Evolutionary conservation across 2,329 filamentous ascomycete species (phyloP), one percentile per base, ranked within the genome.

Genomic region (Aspergillus calidoustus): DNA sequence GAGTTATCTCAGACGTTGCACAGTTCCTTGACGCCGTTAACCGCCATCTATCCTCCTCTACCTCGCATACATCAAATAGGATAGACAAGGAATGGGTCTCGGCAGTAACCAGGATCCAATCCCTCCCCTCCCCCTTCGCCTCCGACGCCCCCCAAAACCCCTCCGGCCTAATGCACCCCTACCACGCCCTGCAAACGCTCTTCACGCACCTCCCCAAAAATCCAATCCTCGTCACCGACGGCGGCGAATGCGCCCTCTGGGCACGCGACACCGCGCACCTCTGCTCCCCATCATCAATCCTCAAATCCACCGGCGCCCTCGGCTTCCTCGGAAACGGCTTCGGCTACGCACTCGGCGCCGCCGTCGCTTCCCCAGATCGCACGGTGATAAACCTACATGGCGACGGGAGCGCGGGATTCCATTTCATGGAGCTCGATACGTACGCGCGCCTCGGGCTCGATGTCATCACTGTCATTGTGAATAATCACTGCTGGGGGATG

Each of bases 401-500:
- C 8, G 80, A 83, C 63, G 80, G 80, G 5, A 75, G 71, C 17
- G 79, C 77, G 0, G 80, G 81, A 1, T 81, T 82, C 66, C 77
- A 82, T 60, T 70, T 82, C 48, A 76, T 77, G 57, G 80, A 82
- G 63, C 73, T 82, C 2, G 80, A 82, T 60, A 82, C 79, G 3
- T 81, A 76, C 62, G 75, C 75, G 41, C 73, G 79, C 23, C 76
- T 78, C 62, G 67, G 70, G 1, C 68, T 81, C 30, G 73, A 76
- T 7, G 71, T 82, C 6, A 54, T 82, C 44, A 82, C 80, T 0
- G 69, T 82, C 2, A 70, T 82, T 0, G 71, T 78, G 2, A 82
- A 82, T 64, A 82, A 82, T 59, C 73, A 72, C 54, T 73, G 71
- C 34, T 82, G 80, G 80, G 80, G 80, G 15, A 82, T 82, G 80